Evolutionary conservation across 495 filamentous ascomycete genomes (phyloP), one percentile per base, ranked within the genome.

Genomic region (Rhypophila decipiens): DNA sequence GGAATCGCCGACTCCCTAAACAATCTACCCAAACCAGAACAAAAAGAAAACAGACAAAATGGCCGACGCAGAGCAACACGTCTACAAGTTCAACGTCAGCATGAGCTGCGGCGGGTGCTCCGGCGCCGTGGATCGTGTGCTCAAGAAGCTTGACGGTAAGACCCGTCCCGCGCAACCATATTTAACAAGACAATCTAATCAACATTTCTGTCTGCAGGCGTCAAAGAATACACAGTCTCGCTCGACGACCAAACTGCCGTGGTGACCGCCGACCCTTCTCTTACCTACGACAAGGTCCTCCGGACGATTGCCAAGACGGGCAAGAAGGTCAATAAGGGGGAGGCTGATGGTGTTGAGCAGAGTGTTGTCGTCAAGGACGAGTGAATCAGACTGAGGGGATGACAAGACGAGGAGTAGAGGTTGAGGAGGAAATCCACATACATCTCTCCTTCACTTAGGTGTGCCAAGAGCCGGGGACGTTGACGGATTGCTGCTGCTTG

Each of bases 281-380:
- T 95, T 33, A 66, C 74, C 33, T 95, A 90, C 67, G 79, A 88
- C 43, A 87, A 80, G 20, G 88, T 98, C 37, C 77, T 95, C 42
- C 77, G 79, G 59, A 90, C 82, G 47, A 96, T 98, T 61, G 82
- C 83, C 78, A 97, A 96, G 79, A 96, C 93, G 2, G 90, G 90
- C 24, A 98, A 97, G 80, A 81, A 79, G 58, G 82, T 98, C 53
- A 89, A 82, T 52, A 77, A 69, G 19, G 87, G 80, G 18, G 79
- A 86, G 76, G 83, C 61, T 12, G 76, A 79, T 60, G 76, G 73
- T 35, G 68, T 69, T 50, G 51, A 49, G 43, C 62, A 66, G 63
- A 72, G 68, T 44, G 63, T 78, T 40, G 73, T 72, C 55, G 44
- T 73, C 2, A 64, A 56, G 10, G 61, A 63, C n/a, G 55, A 49